Percentiles rank a stretch among this genome's conserved stretches.
phyloP scores from a whole-genome alignment of 805 yeast species.

The Wickerhamiella hasegawae region DNA sequence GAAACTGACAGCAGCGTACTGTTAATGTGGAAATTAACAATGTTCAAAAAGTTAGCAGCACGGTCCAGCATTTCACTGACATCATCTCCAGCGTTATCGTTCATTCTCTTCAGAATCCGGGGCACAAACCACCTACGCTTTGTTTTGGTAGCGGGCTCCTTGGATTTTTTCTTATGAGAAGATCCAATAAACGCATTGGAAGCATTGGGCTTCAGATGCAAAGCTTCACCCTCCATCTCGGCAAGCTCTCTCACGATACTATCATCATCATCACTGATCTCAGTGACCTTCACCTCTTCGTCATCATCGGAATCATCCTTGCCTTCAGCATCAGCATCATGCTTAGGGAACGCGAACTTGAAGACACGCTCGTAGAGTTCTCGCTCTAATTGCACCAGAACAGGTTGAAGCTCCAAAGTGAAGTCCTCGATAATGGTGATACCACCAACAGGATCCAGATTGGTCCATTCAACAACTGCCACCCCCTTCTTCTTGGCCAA shows the following conservation, averaged over 20 bases:
- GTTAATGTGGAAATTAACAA: slow-evolving; percentile 39
- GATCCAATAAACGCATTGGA: background rate
- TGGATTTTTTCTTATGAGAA: background rate
- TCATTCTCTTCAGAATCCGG: background rate
- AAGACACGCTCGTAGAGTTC: slow-evolving; percentile 46
- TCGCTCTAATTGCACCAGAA: slow-evolving; percentile 60
- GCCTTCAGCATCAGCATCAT: slow-evolving; percentile 1
- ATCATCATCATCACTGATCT: background rate
- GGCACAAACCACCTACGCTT: background rate
- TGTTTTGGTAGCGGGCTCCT: background rate
- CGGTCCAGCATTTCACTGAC: slow-evolving; percentile 54
- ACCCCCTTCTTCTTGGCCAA: slow-evolving; percentile 18
- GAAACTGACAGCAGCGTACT: slow-evolving; percentile 48
- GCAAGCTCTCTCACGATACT: background rate
- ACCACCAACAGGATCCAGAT: slow-evolving; percentile 80
- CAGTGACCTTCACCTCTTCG: slow-evolving; percentile 1
- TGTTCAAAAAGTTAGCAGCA: slow-evolving; percentile 56
- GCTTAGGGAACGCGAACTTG: slow-evolving; percentile 51
- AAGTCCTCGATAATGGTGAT: slow-evolving; percentile 62
- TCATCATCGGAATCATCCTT: slow-evolving; percentile 5
- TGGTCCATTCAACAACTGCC: slow-evolving; percentile 49
- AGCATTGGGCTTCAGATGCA: background rate
- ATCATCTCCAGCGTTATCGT: slow-evolving; percentile 20
- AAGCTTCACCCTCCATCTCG: background rate
- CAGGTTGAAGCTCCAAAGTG: slow-evolving; percentile 43